Percentiles rank a stretch among this genome's conserved stretches.
Conservation (phyloP, 2,329 filamentous ascomycete species). For the Mariannaea elegans region DNA sequence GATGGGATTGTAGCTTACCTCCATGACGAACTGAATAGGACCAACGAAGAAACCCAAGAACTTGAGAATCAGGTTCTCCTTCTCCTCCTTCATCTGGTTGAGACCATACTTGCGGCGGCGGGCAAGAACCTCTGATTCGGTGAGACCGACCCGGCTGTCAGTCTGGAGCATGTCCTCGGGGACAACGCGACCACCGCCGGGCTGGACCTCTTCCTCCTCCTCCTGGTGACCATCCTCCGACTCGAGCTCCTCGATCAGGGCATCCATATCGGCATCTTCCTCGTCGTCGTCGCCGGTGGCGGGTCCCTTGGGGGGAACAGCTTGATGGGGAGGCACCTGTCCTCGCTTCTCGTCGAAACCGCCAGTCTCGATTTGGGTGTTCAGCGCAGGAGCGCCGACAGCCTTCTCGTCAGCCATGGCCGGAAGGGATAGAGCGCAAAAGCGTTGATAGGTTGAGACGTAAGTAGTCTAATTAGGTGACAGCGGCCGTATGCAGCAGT, state of each 20-base stretch:
- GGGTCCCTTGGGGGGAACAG: constrained; percentile 51
- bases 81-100: constrained; percentile 93
- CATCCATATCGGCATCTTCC: constrained; percentile 85
- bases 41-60: constrained; percentile 86
- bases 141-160: constrained; percentile 76
- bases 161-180: constrained; percentile 83
- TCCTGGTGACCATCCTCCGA: constrained; percentile 78
- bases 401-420: constrained; percentile 65
- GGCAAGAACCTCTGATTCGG: constrained; percentile 70
- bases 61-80: constrained; percentile 85
- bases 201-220: constrained; percentile 59
- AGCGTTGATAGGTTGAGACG: constrained; percentile 29
- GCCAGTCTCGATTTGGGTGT: constrained; percentile 71
- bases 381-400: constrained; percentile 64
- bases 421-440: constrained; percentile 28
- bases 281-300: constrained; percentile 72
- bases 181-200: constrained; percentile 67
- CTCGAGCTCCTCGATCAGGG: constrained; percentile 87
- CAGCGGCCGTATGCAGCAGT: constrained; percentile 38
- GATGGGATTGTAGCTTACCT: constrained; percentile 61
- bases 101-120: constrained; percentile 78
- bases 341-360: constrained; percentile 71
- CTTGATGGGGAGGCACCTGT: constrained; percentile 43
- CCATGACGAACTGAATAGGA: constrained; percentile 94
- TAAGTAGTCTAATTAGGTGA: constrained; percentile 23